Evolutionary conservation across 768 basidiomycete species (phyloP).

Genomic region (Boletus pseudo-olivaceus): DNA sequence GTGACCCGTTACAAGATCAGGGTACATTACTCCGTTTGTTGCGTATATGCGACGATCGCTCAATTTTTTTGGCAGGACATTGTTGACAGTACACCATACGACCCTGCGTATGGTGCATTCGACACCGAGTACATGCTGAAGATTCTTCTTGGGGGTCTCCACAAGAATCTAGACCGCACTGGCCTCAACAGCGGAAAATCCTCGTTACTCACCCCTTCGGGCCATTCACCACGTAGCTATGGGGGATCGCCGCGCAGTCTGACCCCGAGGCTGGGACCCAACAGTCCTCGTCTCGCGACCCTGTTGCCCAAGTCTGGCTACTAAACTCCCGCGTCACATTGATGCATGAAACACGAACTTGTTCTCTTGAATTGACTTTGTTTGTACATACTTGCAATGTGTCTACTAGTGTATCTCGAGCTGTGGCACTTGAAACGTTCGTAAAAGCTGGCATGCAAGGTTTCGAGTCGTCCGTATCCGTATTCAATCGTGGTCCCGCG

Average conservation of each 20-base stretch:
- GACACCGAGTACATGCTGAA: constrained; percentile 36
- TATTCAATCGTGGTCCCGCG: too few relatives aligned
- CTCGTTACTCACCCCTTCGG: constrained; percentile 9
- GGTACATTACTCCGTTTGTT: constrained; percentile 7
- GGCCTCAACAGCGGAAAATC: constrained; percentile 1
- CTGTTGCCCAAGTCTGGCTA: constrained; percentile 11
- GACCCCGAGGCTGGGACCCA: constrained; percentile 3
- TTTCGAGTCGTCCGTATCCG: too few relatives aligned
- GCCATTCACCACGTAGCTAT: not conserved
- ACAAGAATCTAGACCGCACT: constrained; percentile 15
- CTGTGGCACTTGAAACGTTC: too few relatives aligned
- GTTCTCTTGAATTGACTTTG: not conserved
- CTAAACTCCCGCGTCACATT: not conserved
- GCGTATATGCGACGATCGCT: not conserved
- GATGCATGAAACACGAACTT: not conserved
- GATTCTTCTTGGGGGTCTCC: constrained; percentile 29
- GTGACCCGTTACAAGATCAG: constrained; percentile 29
- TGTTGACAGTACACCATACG: constrained; percentile 44
- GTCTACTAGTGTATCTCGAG: not conserved
- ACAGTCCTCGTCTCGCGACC: constrained; percentile 17
- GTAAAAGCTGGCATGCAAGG: too few relatives aligned
- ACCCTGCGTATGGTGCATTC: constrained; percentile 26
- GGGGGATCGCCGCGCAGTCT: constrained; percentile 12
- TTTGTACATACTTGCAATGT: not conserved
- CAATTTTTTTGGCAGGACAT: constrained; percentile 34